These are phyloP conservation scores for Fusarium haematococcum DNA, from an alignment of 2,329 filamentous ascomycete genomes.

Conservation along the genomic window DNA sequence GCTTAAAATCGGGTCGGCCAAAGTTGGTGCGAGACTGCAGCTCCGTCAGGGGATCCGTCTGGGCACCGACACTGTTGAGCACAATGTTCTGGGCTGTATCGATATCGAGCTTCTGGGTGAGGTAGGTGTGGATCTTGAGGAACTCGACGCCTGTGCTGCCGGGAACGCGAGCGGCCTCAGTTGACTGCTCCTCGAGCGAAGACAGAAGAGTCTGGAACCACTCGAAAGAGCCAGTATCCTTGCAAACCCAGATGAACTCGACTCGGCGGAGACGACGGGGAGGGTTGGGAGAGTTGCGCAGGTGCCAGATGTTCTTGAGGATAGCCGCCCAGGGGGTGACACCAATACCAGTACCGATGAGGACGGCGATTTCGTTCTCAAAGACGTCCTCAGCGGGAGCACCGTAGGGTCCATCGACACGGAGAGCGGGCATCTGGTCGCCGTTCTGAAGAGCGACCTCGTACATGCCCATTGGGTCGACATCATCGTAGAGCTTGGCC, in stretches of 20 bases:
- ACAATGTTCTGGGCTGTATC: slow-evolving; percentile 98
- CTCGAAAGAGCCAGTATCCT: slow-evolving; percentile 94
- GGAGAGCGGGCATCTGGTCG: slow-evolving; percentile 88
- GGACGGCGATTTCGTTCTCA: slow-evolving; percentile 87
- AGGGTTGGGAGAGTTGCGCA: slow-evolving; percentile 89
- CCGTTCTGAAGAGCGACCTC: slow-evolving; percentile 95
- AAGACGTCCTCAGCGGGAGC: slow-evolving; percentile 98
- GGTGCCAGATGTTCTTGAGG: slow-evolving; percentile 98
- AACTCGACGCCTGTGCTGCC: slow-evolving; percentile 82
- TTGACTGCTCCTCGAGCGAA: slow-evolving; percentile 88
- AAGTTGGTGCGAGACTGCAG: slow-evolving; percentile 92
- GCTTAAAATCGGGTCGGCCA: slow-evolving; percentile 88
- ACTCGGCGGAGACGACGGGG: slow-evolving; percentile 90
- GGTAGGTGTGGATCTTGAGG: slow-evolving; percentile 96
- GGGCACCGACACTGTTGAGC: slow-evolving; percentile 90
- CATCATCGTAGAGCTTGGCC: slow-evolving; percentile 87
- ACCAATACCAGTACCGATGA: slow-evolving; percentile 88
- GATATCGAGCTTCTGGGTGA: slow-evolving; percentile 91
- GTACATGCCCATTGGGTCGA: slow-evolving; percentile 97
- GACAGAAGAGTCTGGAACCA: slow-evolving; percentile 98
- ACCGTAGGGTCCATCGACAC: slow-evolving; percentile 95
- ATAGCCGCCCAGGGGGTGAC: slow-evolving; percentile 90
- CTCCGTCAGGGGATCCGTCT: slow-evolving; percentile 91
- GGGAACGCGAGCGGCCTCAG: slow-evolving; percentile 73
- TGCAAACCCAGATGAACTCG: slow-evolving; percentile 99